Conservation (phyloP, 2,329 filamentous ascomycete genomes). For the Dichotomopilus funicola region DNA sequence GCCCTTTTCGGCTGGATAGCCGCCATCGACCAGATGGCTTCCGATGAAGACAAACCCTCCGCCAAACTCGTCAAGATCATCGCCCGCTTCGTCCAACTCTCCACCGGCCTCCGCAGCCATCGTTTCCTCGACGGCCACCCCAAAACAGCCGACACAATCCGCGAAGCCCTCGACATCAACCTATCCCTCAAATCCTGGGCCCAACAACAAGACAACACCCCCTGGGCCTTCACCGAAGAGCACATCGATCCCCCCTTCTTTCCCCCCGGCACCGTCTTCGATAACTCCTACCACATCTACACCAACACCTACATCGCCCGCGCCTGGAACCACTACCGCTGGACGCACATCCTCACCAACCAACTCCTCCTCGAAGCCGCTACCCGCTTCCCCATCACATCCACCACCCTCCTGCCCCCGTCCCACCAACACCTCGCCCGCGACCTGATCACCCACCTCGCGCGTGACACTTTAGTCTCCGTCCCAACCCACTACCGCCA, state of each 20-base stretch:
- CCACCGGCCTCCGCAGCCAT: slow-evolving; percentile 30
- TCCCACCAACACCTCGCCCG: slow-evolving; percentile 29
- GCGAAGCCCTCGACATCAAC: slow-evolving; percentile 37
- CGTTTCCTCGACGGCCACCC: slow-evolving; percentile 34
- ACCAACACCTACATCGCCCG: slow-evolving; percentile 46
- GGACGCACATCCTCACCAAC: slow-evolving; percentile 48
- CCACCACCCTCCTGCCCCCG: slow-evolving; percentile 28
- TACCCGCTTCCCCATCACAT: slow-evolving; percentile 34
- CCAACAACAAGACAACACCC: slow-evolving; percentile 18
- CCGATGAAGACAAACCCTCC: slow-evolving; percentile 32
- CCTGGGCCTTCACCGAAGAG: slow-evolving; percentile 34
- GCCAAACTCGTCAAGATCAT: slow-evolving; percentile 37
- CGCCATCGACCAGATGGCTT: slow-evolving; percentile 32
- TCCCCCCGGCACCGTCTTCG: slow-evolving; percentile 41
- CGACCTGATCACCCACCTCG: slow-evolving; percentile 32
- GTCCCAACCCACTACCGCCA: slow-evolving; percentile 47
- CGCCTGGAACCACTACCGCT: slow-evolving; percentile 55
- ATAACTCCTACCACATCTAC: slow-evolving; percentile 50
- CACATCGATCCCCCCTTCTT: slow-evolving; percentile 25
- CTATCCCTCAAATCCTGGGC: slow-evolving; percentile 36
- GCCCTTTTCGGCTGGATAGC: slow-evolving; percentile 39
- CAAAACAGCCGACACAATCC: slow-evolving; percentile 31
- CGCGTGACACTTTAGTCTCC: slow-evolving; percentile 40
- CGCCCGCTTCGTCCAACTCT: slow-evolving; percentile 36
- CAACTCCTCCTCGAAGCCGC: slow-evolving; percentile 42